Percentiles rank a stretch among this genome's conserved stretches.
These are phyloP conservation scores for Termitomyces sp. DNA, from an alignment of 1,284 basidiomycete species.

Conservation along the genomic window DNA sequence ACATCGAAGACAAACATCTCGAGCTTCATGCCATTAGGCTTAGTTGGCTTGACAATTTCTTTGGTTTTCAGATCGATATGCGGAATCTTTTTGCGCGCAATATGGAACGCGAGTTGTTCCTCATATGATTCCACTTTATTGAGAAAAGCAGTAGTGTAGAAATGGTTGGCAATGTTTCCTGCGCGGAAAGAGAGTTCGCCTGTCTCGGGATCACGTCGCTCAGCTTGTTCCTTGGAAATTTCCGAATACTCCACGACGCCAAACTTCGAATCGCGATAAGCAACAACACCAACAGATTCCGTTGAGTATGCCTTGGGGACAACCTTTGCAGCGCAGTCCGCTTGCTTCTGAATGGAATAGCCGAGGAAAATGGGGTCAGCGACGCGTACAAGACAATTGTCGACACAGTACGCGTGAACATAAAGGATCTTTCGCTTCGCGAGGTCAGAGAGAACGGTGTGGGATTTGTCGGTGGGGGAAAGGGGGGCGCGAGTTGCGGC, in stretches of 20 bases:
- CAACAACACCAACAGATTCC: constrained; percentile 95
- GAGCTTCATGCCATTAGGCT: constrained; percentile 99
- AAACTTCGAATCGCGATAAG: constrained; percentile 75
- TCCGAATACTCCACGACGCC: constrained; percentile 98
- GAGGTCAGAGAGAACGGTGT: constrained; percentile 84
- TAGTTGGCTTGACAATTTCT: constrained; percentile 67
- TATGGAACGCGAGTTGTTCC: constrained; percentile 90
- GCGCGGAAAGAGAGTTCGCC: constrained; percentile 88
- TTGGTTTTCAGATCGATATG: constrained; percentile 71
- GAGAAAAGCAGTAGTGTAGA: constrained; percentile 90
- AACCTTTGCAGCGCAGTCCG: constrained; percentile 93
- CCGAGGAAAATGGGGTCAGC: constrained; percentile 97
- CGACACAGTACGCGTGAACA: constrained; percentile 95
- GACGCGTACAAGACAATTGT: constrained; percentile 97
- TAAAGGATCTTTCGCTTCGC: constrained; percentile 75
- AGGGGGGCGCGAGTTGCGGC: constrained; percentile 84
- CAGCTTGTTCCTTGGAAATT: constrained; percentile 84
- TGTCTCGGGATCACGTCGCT: constrained; percentile 62
- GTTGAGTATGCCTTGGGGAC: constrained; percentile 85
- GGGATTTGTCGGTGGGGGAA: constrained; percentile 51
- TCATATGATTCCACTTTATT: constrained; percentile 81
- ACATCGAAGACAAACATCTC: constrained; percentile 99
- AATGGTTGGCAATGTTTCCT: constrained; percentile 98
- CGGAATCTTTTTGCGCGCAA: constrained; percentile 97
- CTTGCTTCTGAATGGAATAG: constrained; percentile 81